These are phyloP conservation scores for Colletotrichum euphorbiae DNA, from an alignment of 2,329 filamentous ascomycete species.

Conservation along the genomic window DNA sequence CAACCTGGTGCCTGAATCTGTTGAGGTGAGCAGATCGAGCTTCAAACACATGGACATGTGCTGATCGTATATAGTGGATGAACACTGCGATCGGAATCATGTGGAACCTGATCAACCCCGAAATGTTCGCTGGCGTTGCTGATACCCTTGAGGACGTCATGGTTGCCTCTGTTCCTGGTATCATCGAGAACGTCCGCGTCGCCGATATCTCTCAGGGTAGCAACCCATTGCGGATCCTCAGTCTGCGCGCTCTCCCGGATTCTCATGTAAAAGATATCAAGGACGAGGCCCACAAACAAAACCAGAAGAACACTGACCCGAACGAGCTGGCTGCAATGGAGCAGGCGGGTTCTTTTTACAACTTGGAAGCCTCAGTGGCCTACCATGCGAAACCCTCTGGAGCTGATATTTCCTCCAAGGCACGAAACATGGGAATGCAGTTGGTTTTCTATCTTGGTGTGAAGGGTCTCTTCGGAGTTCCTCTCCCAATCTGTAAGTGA, in stretches of 20 bases:
- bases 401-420: conserved; percentile 79
- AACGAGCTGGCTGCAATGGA: conserved; percentile 90
- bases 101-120: conserved; percentile 93
- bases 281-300: conserved; percentile 64
- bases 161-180: conserved; percentile 90
- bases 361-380: conserved; percentile 79
- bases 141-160: conserved; percentile 90
- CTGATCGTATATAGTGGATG: conserved; percentile 74
- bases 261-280: conserved; percentile 84
- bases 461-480: conserved; percentile 89
- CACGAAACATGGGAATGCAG: conserved; percentile 76
- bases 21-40: conserved; percentile 60
- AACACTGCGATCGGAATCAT: conserved; percentile 87
- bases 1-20: conserved; percentile 92
- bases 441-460: conserved; percentile 93
- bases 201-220: conserved; percentile 94
- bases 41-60: neutral
- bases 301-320: conserved; percentile 76
- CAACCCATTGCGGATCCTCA: conserved; percentile 90
- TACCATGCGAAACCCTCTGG: conserved; percentile 84
- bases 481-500: conserved; percentile 77
- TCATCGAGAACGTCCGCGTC: conserved; percentile 95
- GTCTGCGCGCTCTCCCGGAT: conserved; percentile 86
- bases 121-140: conserved; percentile 93
- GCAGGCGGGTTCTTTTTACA: conserved; percentile 91